Conservation (phyloP, 208 protist genomes). For the Wallacemonas sp. region DNA sequence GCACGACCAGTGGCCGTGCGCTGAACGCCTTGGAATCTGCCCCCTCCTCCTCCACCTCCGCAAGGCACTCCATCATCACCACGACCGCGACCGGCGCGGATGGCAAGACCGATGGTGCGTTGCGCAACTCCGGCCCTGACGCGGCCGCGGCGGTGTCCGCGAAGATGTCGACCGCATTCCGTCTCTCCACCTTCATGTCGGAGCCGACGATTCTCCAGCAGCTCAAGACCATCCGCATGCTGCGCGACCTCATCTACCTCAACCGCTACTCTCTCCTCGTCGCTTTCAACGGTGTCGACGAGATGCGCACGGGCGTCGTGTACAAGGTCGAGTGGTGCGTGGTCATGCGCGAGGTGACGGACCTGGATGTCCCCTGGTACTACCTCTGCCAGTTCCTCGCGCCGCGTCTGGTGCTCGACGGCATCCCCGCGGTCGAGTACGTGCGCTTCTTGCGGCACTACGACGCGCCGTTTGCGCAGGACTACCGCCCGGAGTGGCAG, state of each 20-base stretch:
- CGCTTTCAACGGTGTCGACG: conserved; percentile 74
- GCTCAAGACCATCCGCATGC: conserved; percentile 48
- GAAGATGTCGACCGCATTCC: background rate
- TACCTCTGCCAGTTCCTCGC: conserved; percentile 77
- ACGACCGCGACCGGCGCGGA: no score
- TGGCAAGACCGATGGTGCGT: no score
- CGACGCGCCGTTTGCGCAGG: conserved; percentile 45
- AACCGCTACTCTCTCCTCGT: conserved; percentile 77
- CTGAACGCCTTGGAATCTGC: no score
- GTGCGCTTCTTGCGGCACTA: conserved; percentile 75
- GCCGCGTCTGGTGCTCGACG: conserved; percentile 52
- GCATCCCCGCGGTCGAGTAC: conserved; percentile 76
- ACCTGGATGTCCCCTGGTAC: conserved; percentile 85
- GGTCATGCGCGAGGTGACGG: conserved; percentile 68
- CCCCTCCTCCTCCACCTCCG: no score
- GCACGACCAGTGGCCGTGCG: no score
- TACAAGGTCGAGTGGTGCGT: conserved; percentile 88
- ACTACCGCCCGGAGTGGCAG: conserved; percentile 59
- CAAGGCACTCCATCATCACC: no score
- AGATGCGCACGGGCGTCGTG: conserved; percentile 63
- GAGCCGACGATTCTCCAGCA: conserved; percentile 46
- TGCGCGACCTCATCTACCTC: conserved; percentile 73
- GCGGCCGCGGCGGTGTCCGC: no score
- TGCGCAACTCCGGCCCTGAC: no score
- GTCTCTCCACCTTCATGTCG: conserved; percentile 1